Base-by-base conservation (phyloP, 2,329 filamentous ascomycete species). In the Hymenoscyphus linearis region DNA sequence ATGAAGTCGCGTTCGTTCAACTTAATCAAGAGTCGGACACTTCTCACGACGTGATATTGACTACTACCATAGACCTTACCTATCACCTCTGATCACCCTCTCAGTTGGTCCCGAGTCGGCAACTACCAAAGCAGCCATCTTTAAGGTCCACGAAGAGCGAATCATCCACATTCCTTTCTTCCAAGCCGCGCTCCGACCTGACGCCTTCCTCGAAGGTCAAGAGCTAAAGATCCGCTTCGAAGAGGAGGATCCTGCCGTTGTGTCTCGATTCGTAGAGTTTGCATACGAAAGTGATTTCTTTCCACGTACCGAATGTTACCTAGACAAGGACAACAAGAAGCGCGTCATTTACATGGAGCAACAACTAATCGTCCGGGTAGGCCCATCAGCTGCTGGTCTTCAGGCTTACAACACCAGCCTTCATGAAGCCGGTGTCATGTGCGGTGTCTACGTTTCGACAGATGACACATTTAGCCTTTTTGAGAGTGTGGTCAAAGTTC, bases 151-250 rank as follows among this genome's bases (percentile, higher is more conserved):
- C 14, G 16, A 55, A 34, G 53, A 36, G 14, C 34, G 35, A 27
- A 27, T 55, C 31, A 55, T 36, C 6, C 14, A 55, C 16, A 55
- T 55, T 2, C 53, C 53, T n/a, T 55, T 55, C 53, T 55, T 55
- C 27, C 12, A 18, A 3, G 53, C 53, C 2, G 53, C 53, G 10
- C 53, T 55, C n/a, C 13, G 16, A 55, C 25, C 25, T 7, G 53
- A 55, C n/a, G 31, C 53, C 13, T 55, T 55, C 26, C 34, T 35
- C n/a, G 53, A 55, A 36, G 53, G 53, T 4, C 16, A 55, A 14
- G 27, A 55, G 34, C 13, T 4, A 22, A 55, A 34, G 16, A 55
- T 55, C 53, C 14, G 27, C 34, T 55, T 55, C n/a, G 25, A 13
- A 36, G 53, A 55, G 16, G 53, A 55, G 12, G 16, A 36, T 18